Conservation (phyloP, 1,284 basidiomycete species). For the Papiliotrema laurentii region DNA sequence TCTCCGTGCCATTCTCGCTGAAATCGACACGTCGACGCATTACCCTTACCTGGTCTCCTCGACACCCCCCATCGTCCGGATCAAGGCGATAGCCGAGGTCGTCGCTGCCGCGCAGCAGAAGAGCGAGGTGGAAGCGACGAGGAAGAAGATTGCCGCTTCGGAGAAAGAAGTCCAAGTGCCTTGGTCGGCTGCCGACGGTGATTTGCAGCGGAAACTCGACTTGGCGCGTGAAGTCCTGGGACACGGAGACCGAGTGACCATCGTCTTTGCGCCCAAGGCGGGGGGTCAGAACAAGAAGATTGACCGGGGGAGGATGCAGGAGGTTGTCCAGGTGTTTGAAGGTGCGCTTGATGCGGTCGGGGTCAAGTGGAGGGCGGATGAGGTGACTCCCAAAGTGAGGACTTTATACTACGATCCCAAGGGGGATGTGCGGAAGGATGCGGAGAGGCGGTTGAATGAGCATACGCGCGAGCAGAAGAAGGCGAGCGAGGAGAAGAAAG, state of each 20-base stretch:
- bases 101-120: neutral
- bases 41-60: neutral
- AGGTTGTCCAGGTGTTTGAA: constrained; percentile 54
- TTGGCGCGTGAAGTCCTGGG: constrained; percentile 26
- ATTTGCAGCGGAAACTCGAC: constrained; percentile 4
- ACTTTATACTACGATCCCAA: constrained; percentile 72
- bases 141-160: neutral
- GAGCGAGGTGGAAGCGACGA: neutral
- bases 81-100: neutral
- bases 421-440: constrained; percentile 52
- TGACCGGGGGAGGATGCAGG: constrained; percentile 39
- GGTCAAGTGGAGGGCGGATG: constrained; percentile 80
- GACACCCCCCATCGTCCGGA: neutral
- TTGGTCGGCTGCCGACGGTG: neutral
- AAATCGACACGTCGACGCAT: neutral
- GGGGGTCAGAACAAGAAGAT: neutral
- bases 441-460: constrained; percentile 68
- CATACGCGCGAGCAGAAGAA: constrained; percentile 83
- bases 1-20: neutral
- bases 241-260: constrained; percentile 38
- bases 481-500: constrained; percentile 59
- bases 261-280: constrained; percentile 35
- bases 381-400: constrained; percentile 62
- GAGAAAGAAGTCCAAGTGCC: neutral
- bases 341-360: constrained; percentile 71